Conservation (phyloP, 2,329 filamentous ascomycete species). For the Parascedosporium putredinis region DNA sequence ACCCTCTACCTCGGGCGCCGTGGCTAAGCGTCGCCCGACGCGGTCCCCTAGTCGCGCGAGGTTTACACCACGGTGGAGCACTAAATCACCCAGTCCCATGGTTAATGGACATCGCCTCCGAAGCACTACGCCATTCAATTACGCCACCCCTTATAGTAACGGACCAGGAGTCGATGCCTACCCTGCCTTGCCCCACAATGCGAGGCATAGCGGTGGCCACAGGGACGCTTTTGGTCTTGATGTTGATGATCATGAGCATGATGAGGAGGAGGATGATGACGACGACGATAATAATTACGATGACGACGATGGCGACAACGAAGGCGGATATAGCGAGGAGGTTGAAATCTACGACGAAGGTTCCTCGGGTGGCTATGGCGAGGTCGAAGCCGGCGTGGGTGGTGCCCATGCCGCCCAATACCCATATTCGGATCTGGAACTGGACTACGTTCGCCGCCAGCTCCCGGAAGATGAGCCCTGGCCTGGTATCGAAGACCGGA, state of each 20-base stretch:
- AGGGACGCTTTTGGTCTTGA: constrained; percentile 16
- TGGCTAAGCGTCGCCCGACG: constrained; percentile 41
- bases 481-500: constrained; percentile 44
- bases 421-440: constrained; percentile 12
- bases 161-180: constrained; percentile 35
- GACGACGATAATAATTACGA: constrained; percentile 18
- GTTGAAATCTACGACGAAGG: constrained; percentile 19
- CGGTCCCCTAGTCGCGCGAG: constrained; percentile 45
- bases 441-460: constrained; percentile 10
- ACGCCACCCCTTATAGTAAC: constrained; percentile 65
- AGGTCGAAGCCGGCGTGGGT: constrained; percentile 18
- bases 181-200: not conserved
- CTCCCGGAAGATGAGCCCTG: constrained; percentile 45
- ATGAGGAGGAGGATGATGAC: constrained; percentile 16
- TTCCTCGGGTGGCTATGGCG: constrained; percentile 25
- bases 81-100: constrained; percentile 32
- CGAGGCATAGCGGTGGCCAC: not conserved
- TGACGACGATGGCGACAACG: constrained; percentile 21
- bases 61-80: constrained; percentile 46
- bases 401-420: constrained; percentile 17
- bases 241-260: constrained; percentile 17
- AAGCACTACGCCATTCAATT: constrained; percentile 52
- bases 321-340: constrained; percentile 18
- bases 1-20: constrained; percentile 14
- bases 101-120: constrained; percentile 18